phyloP scores from a whole-genome alignment of 768 basidiomycete genomes.

The Amanita thiersii region DNA sequence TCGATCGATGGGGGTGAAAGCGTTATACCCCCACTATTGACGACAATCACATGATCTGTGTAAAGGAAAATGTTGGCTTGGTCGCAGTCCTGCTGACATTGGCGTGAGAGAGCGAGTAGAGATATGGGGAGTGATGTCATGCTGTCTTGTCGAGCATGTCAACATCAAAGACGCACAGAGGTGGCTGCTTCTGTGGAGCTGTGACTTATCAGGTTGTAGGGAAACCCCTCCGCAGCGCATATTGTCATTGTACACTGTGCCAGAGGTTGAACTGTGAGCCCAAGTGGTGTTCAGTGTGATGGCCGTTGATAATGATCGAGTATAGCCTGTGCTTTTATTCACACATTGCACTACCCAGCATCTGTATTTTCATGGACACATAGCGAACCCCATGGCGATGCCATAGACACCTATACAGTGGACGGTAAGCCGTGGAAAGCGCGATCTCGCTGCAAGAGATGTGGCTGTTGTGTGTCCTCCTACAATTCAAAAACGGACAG shows the following conservation, averaged over 20 bases:
- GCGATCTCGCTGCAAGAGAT: conserved; percentile 54
- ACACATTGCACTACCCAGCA: conserved; percentile 48
- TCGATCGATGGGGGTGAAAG: too few species aligned
- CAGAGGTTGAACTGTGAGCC: conserved; percentile 47
- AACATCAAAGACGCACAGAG: conserved; percentile 22
- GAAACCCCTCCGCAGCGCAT: conserved; percentile 45
- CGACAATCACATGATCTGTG: too few species aligned
- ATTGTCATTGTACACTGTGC: conserved; percentile 67
- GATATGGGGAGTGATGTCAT: too few species aligned
- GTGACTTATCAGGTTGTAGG: conserved; percentile 40
- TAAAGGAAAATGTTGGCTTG: too few species aligned
- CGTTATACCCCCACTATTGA: too few species aligned
- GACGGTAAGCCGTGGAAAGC: conserved; percentile 49
- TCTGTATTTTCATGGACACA: conserved; percentile 49
- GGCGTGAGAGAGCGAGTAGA: too few species aligned
- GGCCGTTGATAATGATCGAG: neutral
- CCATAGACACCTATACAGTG: conserved; percentile 39
- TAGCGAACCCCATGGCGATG: conserved; percentile 20
- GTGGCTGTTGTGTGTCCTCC: conserved; percentile 47
- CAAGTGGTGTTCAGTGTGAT: neutral
- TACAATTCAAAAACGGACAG: conserved; percentile 38
- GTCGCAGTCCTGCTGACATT: too few species aligned
- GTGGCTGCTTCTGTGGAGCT: conserved; percentile 53
- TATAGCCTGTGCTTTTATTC: conserved; percentile 53
- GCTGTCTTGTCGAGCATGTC: too few species aligned